These are phyloP conservation scores for Piedraia hortae DNA, from an alignment of 2,329 filamentous ascomycete species.

Conservation along the genomic window DNA sequence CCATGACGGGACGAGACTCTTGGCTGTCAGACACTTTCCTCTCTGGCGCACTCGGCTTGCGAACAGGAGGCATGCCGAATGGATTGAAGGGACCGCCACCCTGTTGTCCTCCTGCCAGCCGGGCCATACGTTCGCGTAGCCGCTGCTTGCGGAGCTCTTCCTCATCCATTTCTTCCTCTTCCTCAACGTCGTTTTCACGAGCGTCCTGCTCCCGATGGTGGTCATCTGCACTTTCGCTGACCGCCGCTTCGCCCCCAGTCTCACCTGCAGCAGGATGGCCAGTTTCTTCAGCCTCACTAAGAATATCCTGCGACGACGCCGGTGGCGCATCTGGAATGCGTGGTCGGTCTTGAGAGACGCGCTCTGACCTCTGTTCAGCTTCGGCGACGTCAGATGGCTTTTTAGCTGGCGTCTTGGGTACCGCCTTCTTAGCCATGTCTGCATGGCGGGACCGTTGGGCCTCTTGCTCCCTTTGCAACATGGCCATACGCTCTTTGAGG, in stretches of 20 bases:
- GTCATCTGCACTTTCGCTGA: slow-evolving; percentile 43
- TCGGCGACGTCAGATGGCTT: slow-evolving; percentile 27
- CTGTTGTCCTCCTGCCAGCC: slow-evolving; percentile 57
- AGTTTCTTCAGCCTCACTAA: slow-evolving; percentile 36
- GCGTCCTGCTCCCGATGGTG: slow-evolving; percentile 29
- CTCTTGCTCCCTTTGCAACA: slow-evolving; percentile 77
- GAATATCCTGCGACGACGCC: slow-evolving; percentile 22
- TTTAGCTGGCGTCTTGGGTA: slow-evolving; percentile 36
- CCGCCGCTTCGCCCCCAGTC: slow-evolving; percentile 32
- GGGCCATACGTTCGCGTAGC: slow-evolving; percentile 82
- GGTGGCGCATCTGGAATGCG: slow-evolving; percentile 12
- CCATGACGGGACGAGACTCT: slow-evolving; percentile 4
- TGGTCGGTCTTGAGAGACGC: slow-evolving; percentile 11
- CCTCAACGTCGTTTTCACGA: slow-evolving; percentile 23
- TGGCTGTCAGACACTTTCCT: slow-evolving; percentile 25
- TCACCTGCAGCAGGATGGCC: slow-evolving; percentile 37
- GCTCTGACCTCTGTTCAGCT: slow-evolving; percentile 13
- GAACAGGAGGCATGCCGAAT: slow-evolving; percentile 9
- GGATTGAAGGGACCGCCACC: slow-evolving; percentile 18
- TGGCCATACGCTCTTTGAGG: slow-evolving; percentile 79
- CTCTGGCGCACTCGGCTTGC: slow-evolving; percentile 10
- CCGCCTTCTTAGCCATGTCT: slow-evolving; percentile 59
- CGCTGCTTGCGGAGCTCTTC: slow-evolving; percentile 68
- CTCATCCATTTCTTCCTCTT: slow-evolving; percentile 66
- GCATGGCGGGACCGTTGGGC: slow-evolving; percentile 67